Conservation (phyloP, 768 basidiomycete species). For the Termitomyces sp. region DNA sequence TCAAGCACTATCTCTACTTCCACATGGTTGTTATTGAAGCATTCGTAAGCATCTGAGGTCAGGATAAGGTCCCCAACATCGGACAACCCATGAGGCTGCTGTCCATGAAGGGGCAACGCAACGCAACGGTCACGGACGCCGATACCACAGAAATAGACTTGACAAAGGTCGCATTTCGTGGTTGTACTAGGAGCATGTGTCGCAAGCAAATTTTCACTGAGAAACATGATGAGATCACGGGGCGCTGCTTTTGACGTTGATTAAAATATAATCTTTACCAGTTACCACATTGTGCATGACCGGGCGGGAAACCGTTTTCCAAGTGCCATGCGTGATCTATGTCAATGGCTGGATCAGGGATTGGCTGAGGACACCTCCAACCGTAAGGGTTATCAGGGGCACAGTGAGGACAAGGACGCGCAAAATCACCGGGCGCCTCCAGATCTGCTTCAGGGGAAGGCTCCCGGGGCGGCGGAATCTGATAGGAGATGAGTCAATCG, state of each 20-base stretch:
- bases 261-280: slow-evolving; percentile 39
- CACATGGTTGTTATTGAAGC: slow-evolving; percentile 69
- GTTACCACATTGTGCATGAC: slow-evolving; percentile 76
- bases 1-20: slow-evolving; percentile 85
- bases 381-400: slow-evolving; percentile 61
- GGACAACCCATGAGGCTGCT: slow-evolving; percentile 64
- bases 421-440: slow-evolving; percentile 56
- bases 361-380: slow-evolving; percentile 78
- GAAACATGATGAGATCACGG: not conserved
- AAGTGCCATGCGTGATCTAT: slow-evolving; percentile 70
- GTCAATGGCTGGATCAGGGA: slow-evolving; percentile 64
- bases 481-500: slow-evolving; percentile 7
- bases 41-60: slow-evolving; percentile 72
- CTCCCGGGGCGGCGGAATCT: slow-evolving; percentile 76
- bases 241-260: not conserved
- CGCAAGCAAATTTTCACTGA: slow-evolving; percentile 71
- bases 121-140: slow-evolving; percentile 68
- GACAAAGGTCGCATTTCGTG: slow-evolving; percentile 81
- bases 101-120: slow-evolving; percentile 47
- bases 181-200: slow-evolving; percentile 60
- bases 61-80: slow-evolving; percentile 74
- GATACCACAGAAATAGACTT: slow-evolving; percentile 79
- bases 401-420: slow-evolving; percentile 80
- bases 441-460: slow-evolving; percentile 72
- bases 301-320: slow-evolving; percentile 74